These are phyloP conservation scores for Glonium stellatum DNA, from an alignment of 495 filamentous ascomycete species.

Conservation along the genomic window DNA sequence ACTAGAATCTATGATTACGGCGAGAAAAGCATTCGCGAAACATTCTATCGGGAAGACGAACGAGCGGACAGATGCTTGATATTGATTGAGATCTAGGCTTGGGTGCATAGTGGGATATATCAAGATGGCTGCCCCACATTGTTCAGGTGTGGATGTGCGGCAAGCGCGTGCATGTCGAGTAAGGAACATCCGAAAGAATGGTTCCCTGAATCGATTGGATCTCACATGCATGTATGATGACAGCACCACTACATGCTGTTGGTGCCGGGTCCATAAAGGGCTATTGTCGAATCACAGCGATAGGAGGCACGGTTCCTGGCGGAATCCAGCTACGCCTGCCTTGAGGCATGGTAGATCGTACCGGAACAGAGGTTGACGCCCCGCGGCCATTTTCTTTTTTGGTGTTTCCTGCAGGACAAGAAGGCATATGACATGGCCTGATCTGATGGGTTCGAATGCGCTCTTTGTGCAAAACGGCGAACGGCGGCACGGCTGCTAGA, in stretches of 20 bases:
- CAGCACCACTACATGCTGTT: background rate
- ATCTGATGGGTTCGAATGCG: background rate
- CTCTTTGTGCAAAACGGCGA: background rate
- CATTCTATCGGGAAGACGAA: too few species aligned
- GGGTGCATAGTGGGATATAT: too few species aligned
- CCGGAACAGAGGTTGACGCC: background rate
- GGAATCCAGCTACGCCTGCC: background rate
- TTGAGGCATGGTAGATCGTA: background rate
- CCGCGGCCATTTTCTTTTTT: background rate
- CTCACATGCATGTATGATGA: background rate
- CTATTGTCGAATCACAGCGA: background rate
- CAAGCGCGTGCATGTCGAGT: background rate
- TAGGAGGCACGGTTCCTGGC: background rate
- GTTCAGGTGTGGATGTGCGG: background rate
- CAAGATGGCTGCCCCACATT: background rate
- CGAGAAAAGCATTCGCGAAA: too few species aligned
- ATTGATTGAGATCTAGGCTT: too few species aligned
- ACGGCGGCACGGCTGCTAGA: background rate
- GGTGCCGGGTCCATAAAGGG: background rate
- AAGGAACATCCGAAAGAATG: background rate
- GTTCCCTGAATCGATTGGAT: background rate
- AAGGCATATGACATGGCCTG: background rate
- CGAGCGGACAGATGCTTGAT: too few species aligned
- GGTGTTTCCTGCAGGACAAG: background rate
- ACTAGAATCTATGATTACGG: too few species aligned